These are phyloP conservation scores for Paramecium sexaurelia DNA, from an alignment of 73 alveolate species.

Conservation along the genomic window DNA sequence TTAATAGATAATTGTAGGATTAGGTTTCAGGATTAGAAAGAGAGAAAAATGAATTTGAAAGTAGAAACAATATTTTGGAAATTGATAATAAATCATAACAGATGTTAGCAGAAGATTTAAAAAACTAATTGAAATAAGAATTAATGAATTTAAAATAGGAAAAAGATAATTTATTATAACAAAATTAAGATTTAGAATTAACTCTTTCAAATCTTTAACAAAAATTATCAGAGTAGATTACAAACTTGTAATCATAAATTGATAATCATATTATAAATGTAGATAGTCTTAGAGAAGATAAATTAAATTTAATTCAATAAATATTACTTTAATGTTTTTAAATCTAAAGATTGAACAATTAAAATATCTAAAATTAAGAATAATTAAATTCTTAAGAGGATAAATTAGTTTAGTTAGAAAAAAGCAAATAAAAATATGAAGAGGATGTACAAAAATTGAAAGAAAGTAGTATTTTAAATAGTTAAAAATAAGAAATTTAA, in stretches of 20 bases:
- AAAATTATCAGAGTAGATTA: not conserved
- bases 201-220: not conserved
- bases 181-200: not conserved
- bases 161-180: not conserved
- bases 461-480: not conserved
- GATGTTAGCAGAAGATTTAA: not conserved
- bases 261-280: not conserved
- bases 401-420: not conserved
- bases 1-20: not conserved
- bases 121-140: not conserved
- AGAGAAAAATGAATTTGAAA: not conserved
- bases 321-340: not conserved
- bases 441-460: not conserved
- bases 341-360: not conserved
- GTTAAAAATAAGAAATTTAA: not conserved
- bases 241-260: not conserved
- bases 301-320: not conserved
- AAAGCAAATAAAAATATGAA: not conserved
- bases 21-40: not conserved
- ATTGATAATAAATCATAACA: not conserved
- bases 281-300: not conserved
- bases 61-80: not conserved
- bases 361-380: not conserved
- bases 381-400: not conserved
- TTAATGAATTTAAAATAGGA: not conserved